Conservation (phyloP, 2,329 filamentous ascomycete species). For the Botrytis aclada region DNA sequence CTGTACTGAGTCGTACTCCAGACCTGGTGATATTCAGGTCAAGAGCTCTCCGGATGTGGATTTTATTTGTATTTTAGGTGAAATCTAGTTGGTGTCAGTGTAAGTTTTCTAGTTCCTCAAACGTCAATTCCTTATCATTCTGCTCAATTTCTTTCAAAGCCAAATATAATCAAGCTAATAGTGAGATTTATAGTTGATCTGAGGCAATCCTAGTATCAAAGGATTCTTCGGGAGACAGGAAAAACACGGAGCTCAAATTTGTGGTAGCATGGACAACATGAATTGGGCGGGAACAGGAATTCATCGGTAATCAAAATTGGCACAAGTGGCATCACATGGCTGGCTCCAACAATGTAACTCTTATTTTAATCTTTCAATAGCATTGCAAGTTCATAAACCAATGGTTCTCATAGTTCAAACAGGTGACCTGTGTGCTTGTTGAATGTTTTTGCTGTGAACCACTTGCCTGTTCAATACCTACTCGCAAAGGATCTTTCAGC, state of each 20-base stretch:
- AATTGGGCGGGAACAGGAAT: neutral
- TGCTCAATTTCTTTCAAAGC: neutral
- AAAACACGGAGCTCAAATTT: neutral
- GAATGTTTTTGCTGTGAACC: neutral
- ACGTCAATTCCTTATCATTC: neutral
- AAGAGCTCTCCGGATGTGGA: neutral
- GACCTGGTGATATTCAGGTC: neutral
- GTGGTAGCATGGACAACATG: neutral
- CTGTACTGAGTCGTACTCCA: neutral
- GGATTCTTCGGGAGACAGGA: too few relatives aligned
- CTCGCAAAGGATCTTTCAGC: neutral
- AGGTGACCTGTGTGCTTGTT: neutral
- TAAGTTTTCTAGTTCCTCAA: neutral
- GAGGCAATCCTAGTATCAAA: neutral
- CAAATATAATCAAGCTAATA: neutral
- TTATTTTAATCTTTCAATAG: neutral
- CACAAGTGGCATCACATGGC: neutral
- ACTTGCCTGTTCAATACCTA: neutral
- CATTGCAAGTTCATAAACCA: neutral
- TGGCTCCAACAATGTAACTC: neutral
- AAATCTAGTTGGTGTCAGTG: neutral
- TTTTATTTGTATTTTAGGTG: neutral
- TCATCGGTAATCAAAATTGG: neutral
- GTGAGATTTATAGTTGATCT: neutral
- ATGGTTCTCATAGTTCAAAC: accelerated